A percentile compares a stretch with the other conserved stretches of the same genome.
Conservation (phyloP, 129 eudicot genomes). For the Helianthus tuberosus region DNA sequence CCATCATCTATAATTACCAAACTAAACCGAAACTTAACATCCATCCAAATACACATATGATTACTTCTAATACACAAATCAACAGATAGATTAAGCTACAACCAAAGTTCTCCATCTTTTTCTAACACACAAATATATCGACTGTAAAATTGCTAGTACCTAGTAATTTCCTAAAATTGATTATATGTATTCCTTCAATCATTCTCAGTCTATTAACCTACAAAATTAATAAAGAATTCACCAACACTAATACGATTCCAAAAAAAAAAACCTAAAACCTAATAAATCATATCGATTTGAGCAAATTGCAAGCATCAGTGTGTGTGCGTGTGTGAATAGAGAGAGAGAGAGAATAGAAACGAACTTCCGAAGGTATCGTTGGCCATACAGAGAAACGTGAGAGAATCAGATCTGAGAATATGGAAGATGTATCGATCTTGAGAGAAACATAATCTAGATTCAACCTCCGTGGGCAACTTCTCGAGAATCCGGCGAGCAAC, state of each 20-base stretch:
- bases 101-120: background rate
- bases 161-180: conserved; percentile 1
- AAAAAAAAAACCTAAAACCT: conserved; percentile 7
- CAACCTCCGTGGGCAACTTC: conserved; percentile 72
- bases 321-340: background rate
- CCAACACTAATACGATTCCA: background rate
- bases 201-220: conserved; percentile 14
- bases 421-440: conserved; percentile 96
- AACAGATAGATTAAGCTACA: conserved; percentile 1
- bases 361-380: conserved; percentile 92
- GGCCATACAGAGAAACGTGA: conserved; percentile 96
- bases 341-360: conserved; percentile 26
- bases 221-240: background rate
- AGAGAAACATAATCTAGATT: conserved; percentile 84
- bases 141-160: conserved; percentile 8
- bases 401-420: conserved; percentile 75
- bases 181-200: background rate
- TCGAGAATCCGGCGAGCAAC: conserved; percentile 90
- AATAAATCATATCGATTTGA: conserved; percentile 19
- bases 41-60: conserved; percentile 9
- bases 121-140: background rate
- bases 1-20: conserved; percentile 10
- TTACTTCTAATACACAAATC: background rate
- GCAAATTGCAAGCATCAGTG: background rate
- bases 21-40: background rate